Base-by-base conservation (phyloP, 2,329 filamentous ascomycete genomes). In the Xylariaceae sp. region DNA sequence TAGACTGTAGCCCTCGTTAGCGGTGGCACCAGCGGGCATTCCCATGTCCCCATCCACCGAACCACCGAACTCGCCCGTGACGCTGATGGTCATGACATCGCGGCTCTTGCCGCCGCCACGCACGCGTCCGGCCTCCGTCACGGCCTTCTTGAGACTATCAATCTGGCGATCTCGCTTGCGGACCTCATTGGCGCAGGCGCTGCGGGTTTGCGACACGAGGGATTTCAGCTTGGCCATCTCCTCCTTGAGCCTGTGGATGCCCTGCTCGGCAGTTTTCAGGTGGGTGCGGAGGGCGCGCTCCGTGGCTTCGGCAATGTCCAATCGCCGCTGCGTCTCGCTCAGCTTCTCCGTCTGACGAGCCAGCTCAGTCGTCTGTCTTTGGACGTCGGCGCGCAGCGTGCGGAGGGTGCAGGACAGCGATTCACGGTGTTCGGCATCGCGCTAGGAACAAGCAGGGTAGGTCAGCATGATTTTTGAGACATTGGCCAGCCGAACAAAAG, bases 111-210 rank as follows among this genome's bases (percentile, higher is more conserved):
- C 78, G 50, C 80, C 79, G 47, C 85, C 84, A 68, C 81, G 81
- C 65, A 82, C 85, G 64, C 85, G 82, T 51, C 80, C 84, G 70
- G 83, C 82, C 56, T 94, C 90, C 2, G 85, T 82, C 62, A 97
- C 80, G 71, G 96, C 91, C 66, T 88, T 88, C 78, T 97, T 97
- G 64, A 99, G 79, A 47, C 87, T 86, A 64, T 96, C 89, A 64
- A 97, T 88, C 74, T 96, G 90, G 50, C 91, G 80, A 71, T 99
- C 94, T 48, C 93, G 86, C 70, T 95, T 93, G 62, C 93, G 87
- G 51, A 97, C 84, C 70, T 99, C 94, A 65, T 91, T 96, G 53
- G 91, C 88, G 73, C 92, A 97, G 64, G 92, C 87, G 5, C 88
- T 85, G 62, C 93, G 86, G 2, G 94, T 88, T 73, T 97, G 93